Base-by-base conservation (phyloP, 2,329 filamentous ascomycete species). In the Pseudopyrenochaeta lycopersici region DNA sequence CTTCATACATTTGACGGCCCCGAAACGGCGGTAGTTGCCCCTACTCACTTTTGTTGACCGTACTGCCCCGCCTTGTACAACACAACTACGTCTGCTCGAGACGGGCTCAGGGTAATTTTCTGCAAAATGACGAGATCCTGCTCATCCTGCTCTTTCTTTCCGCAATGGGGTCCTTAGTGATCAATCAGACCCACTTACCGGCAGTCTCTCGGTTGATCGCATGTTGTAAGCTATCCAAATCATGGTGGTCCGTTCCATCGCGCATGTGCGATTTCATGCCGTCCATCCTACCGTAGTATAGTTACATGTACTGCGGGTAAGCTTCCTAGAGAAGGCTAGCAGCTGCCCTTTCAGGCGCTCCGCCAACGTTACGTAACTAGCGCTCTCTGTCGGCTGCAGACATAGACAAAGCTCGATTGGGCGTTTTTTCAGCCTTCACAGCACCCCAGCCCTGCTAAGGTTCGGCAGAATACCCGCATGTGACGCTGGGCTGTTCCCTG, bases 391-490 rank as follows among this genome's bases (percentile, higher is more conserved):
- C 36, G 10, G 18, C 29, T 15, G 27, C 31, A 27, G 30, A 35
- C 17, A 33, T 27, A 42, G 15, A 14, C 36, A 46, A 59, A 35
- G 40, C 54, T 51, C 50, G 20, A 56, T 56, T 55, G 56, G 52
- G 52, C 48, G 15, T 30, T 33, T 38, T 11, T 46, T 46, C 41
- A 54, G 54, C 51, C 57, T 51, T 52, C 43, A 45, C 38, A 47
- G 21, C 49, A 43, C 39, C 47, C 20, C 31, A 12, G 40, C 50
- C 33, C 21, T 21, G 21, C 50, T 54, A 50, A 38, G 21, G 31
- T 54, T 57, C 58, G 58, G 60, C 53, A 60, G 51, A 60, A 52
- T 58, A 51, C n/a, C 60, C 58, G 47, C 52, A 53, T 54, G 4
- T 44, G 49, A 48, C 41, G n/a, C 56, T 27, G 41, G 47, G 49